phyloP scores from a whole-genome alignment of 306 rosid genomes.

The Senna siamea region DNA sequence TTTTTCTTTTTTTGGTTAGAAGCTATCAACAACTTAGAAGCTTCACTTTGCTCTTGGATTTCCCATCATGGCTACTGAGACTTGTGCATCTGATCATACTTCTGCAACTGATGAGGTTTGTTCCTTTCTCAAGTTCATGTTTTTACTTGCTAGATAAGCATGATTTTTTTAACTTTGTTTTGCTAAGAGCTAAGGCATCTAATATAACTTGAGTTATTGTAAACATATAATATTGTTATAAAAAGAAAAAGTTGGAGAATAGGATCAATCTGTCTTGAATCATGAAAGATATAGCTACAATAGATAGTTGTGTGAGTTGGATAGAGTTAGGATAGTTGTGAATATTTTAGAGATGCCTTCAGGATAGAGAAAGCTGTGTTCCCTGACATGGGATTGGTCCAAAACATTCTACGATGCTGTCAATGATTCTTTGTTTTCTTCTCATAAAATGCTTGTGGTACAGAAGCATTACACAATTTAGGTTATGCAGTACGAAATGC shows the following conservation, averaged over 20 bases:
- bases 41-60: slow-evolving; percentile 10
- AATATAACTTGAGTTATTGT: background rate
- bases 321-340: background rate
- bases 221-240: background rate
- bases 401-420: too few species aligned
- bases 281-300: background rate
- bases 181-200: background rate
- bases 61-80: slow-evolving; percentile 50
- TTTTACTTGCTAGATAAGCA: background rate
- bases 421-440: background rate
- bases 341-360: background rate
- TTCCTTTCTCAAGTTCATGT: slow-evolving; percentile 7
- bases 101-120: slow-evolving; percentile 47
- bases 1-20: background rate
- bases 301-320: slow-evolving; percentile 1
- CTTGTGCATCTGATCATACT: slow-evolving; percentile 32
- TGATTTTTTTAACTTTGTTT: background rate
- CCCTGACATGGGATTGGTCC: background rate
- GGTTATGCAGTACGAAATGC: background rate
- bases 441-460: background rate
- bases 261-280: background rate
- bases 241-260: background rate
- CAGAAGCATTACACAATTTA: background rate
- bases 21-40: background rate
- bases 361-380: background rate